These are phyloP conservation scores for Oropetium thomaeum DNA, from an alignment of 176 grass and related monocot genomes.

Conservation along the genomic window DNA sequence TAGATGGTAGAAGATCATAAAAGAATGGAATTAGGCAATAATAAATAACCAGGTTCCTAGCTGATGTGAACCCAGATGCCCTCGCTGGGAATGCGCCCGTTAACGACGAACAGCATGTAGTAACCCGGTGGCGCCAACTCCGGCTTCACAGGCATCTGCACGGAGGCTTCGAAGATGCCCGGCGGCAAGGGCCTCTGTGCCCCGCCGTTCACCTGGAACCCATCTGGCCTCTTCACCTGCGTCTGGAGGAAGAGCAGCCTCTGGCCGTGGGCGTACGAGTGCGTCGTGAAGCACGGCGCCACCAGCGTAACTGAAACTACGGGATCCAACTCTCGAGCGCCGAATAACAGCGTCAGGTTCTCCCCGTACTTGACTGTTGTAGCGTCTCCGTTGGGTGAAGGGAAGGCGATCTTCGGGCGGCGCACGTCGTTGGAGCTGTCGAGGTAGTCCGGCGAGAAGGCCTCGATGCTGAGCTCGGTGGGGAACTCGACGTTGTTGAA, in stretches of 20 bases:
- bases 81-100: slow-evolving; percentile 57
- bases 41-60: slow-evolving; percentile 8
- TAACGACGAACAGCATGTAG: slow-evolving; percentile 77
- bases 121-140: slow-evolving; percentile 61
- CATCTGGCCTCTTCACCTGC: neutral
- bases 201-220: neutral
- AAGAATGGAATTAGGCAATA: neutral
- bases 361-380: slow-evolving; percentile 22
- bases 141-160: slow-evolving; percentile 28
- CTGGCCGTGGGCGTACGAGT: slow-evolving; percentile 72
- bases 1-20: neutral
- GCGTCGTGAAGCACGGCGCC: slow-evolving; percentile 68
- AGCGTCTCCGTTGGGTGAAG: neutral
- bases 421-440: neutral
- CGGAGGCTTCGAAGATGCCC: neutral
- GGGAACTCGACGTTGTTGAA: slow-evolving; percentile 60
- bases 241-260: slow-evolving; percentile 52
- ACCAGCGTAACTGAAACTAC: slow-evolving; percentile 44
- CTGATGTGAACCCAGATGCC: slow-evolving; percentile 69
- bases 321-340: neutral
- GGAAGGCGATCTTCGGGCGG: slow-evolving; percentile 38
- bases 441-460: slow-evolving; percentile 77
- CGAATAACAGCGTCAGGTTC: slow-evolving; percentile 29
- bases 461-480: slow-evolving; percentile 66
- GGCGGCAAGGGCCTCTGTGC: neutral